phyloP scores from a whole-genome alignment of 2,329 filamentous ascomycete genomes.

The Colletotrichum sp. region DNA sequence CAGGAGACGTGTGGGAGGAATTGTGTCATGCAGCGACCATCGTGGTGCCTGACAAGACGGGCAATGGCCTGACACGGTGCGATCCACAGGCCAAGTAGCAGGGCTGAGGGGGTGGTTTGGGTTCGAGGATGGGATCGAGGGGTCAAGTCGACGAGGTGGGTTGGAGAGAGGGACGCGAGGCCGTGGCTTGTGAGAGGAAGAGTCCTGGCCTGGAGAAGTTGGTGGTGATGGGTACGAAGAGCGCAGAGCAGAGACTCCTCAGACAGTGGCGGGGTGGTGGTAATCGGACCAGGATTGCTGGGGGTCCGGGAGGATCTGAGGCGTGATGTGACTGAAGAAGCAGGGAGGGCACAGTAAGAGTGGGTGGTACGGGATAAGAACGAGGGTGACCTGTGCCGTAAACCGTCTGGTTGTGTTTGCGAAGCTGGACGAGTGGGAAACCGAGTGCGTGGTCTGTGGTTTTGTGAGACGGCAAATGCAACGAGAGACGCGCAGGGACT shows the following conservation, averaged over 20 bases:
- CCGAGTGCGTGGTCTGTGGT: background rate
- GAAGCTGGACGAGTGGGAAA: background rate
- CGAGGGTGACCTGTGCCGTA: background rate
- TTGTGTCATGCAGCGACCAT: conserved; percentile 22
- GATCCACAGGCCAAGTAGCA: conserved; percentile 13
- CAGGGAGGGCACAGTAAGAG: background rate
- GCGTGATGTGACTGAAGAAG: background rate
- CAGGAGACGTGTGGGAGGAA: conserved; percentile 15
- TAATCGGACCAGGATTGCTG: background rate
- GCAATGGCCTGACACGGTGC: conserved; percentile 18
- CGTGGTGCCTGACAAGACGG: conserved; percentile 10
- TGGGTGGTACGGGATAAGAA: background rate
- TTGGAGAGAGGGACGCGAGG: background rate
- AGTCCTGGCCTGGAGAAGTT: background rate
- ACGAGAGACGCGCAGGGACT: conserved; percentile 11
- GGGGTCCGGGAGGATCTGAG: conserved; percentile 5
- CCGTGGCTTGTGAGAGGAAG: background rate
- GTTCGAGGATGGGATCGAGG: background rate
- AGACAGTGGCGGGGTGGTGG: conserved; percentile 2
- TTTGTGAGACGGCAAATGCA: conserved; percentile 21
- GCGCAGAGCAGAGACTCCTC: background rate
- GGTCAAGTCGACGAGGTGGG: background rate
- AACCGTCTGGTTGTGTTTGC: background rate
- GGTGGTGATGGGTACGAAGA: background rate
- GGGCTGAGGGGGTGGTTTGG: conserved; percentile 17